Evolutionary conservation across 176 grass and related monocot genomes (phyloP).

Genomic region (Avena sativa): DNA sequence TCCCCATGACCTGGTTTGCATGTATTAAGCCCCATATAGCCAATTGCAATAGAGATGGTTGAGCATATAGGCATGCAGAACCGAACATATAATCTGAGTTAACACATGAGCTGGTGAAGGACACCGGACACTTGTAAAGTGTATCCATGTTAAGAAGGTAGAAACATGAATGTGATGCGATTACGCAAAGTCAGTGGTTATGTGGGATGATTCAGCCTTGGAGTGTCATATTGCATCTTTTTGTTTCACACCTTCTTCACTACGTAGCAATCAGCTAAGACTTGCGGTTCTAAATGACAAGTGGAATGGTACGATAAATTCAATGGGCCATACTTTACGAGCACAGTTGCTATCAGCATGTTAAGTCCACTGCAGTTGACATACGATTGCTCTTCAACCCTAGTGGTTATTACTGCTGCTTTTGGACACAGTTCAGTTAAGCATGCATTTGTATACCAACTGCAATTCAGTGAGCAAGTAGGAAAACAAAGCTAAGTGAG

Average conservation of each 20-base stretch:
- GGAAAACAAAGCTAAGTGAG: conserved; percentile 22
- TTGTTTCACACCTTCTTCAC: neutral
- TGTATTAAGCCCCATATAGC: conserved; percentile 15
- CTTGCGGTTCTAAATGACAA: neutral
- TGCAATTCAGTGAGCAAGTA: neutral
- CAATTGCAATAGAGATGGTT: neutral
- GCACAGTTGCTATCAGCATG: neutral
- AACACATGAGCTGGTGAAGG: neutral
- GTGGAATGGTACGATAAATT: neutral
- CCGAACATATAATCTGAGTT: neutral
- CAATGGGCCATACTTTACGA: neutral
- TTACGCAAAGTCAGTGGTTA: neutral
- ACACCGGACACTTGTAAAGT: neutral
- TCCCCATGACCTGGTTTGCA: neutral
- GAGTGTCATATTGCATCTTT: neutral
- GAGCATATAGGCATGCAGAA: neutral
- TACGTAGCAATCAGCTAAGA: neutral
- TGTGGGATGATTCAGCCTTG: neutral
- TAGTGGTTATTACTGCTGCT: neutral
- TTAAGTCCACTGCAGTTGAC: neutral
- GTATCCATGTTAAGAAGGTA: conserved; percentile 6
- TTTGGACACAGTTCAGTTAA: neutral
- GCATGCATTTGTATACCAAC: neutral
- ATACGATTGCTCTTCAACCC: neutral
- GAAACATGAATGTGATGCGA: neutral